These are phyloP conservation scores for Candida tropicalis DNA, from an alignment of 1,139 yeast species.

Conservation along the genomic window DNA sequence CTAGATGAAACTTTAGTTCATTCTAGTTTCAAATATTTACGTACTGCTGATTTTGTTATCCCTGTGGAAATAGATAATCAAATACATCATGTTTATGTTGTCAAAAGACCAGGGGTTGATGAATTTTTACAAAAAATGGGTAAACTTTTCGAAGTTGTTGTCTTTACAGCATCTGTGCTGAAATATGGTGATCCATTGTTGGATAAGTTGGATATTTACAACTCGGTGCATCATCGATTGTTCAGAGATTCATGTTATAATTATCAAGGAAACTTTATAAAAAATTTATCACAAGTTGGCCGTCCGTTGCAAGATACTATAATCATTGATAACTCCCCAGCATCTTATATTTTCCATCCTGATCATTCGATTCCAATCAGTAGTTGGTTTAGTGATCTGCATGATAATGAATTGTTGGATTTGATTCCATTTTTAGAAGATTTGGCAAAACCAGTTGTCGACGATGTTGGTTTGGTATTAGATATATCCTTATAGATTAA, in stretches of 20 bases:
- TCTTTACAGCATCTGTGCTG: conserved; percentile 93
- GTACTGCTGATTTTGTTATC: conserved; percentile 93
- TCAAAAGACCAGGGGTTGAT: conserved; percentile 97
- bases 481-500: conserved; percentile 57
- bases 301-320: conserved; percentile 84
- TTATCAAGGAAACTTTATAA: conserved; percentile 88
- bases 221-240: conserved; percentile 83
- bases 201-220: conserved; percentile 77
- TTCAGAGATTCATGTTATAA: conserved; percentile 74
- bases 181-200: conserved; percentile 95
- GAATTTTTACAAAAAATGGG: conserved; percentile 86
- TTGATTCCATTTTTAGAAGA: conserved; percentile 90
- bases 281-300: conserved; percentile 91
- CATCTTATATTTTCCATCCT: conserved; percentile 95
- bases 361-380: conserved; percentile 98
- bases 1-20: conserved; percentile 96
- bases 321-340: conserved; percentile 95
- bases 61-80: conserved; percentile 85
- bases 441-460: conserved; percentile 65
- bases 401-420: conserved; percentile 92
- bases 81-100: conserved; percentile 91
- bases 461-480: conserved; percentile 80
- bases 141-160: conserved; percentile 88
- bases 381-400: conserved; percentile 97
- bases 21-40: conserved; percentile 86